phyloP scores from a whole-genome alignment of 345 rosid species.

The Trapa bicornis region DNA sequence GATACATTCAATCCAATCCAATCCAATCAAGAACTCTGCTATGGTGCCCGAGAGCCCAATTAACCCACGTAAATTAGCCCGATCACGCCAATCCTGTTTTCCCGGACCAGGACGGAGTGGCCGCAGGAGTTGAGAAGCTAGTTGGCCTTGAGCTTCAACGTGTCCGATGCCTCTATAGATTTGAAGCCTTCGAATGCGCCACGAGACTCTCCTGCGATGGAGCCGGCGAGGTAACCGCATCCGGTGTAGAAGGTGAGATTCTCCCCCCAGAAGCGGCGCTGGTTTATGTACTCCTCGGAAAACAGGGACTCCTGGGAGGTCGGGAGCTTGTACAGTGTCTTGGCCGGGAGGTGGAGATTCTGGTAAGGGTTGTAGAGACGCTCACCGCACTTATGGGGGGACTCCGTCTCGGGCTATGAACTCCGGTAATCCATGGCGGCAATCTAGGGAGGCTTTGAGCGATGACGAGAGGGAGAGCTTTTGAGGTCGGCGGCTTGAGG shows the following conservation, averaged over 20 bases:
- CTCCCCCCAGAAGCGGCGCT: conserved; percentile 97
- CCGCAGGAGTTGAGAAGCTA: conserved; percentile 71
- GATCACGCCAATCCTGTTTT: conserved; percentile 61
- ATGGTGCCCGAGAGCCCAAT: no score
- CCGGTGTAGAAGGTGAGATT: conserved; percentile 94
- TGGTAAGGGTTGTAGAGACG: conserved; percentile 88
- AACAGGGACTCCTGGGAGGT: conserved; percentile 91
- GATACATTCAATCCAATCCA: no score
- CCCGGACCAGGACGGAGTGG: conserved; percentile 63
- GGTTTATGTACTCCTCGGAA: conserved; percentile 62
- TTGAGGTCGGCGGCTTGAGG: no score
- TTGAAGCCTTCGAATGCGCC: conserved; percentile 45
- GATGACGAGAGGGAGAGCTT: neutral
- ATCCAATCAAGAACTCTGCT: no score
- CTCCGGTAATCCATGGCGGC: conserved; percentile 16
- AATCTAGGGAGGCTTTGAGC: conserved; percentile 5
- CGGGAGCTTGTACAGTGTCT: conserved; percentile 67
- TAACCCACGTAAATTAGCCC: conserved; percentile 62
- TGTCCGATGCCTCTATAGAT: conserved; percentile 66
- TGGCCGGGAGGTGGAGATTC: conserved; percentile 46
- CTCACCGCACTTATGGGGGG: conserved; percentile 9
- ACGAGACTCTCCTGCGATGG: conserved; percentile 42
- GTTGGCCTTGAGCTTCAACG: conserved; percentile 68
- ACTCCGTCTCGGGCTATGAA: conserved; percentile 25
- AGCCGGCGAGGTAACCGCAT: conserved; percentile 55